Conservation (phyloP, 371 early-diverging fungal genomes). For the Dichotomocladium elegans region DNA sequence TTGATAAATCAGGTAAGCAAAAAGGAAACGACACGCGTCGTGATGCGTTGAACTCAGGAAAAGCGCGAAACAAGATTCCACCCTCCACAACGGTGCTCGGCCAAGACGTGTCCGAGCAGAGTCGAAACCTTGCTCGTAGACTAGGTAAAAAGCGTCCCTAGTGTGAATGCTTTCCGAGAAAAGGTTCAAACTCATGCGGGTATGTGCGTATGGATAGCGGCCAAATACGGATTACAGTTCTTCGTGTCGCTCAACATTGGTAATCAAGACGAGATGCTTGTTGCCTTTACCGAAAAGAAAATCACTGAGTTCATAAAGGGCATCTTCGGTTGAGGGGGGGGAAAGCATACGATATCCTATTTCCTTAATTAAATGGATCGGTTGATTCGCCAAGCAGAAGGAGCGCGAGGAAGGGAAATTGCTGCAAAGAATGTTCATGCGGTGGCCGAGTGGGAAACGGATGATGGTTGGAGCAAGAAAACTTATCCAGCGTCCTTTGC, state of each 20-base stretch:
- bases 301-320: slow-evolving; percentile 30
- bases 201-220: slow-evolving; percentile 21
- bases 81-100: slow-evolving; percentile 45
- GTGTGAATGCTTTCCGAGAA: neutral
- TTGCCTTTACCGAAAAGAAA: slow-evolving; percentile 48
- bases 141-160: slow-evolving; percentile 26
- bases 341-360: no score
- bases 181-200: neutral
- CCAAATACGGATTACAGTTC: slow-evolving; percentile 38
- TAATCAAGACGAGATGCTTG: slow-evolving; percentile 35
- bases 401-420: no score
- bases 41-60: neutral
- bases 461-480: no score
- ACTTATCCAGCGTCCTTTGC: no score
- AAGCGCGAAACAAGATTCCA: slow-evolving; percentile 17
- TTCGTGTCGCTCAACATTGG: slow-evolving; percentile 33
- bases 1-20: slow-evolving; percentile 23
- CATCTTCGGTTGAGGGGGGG: slow-evolving; percentile 8
- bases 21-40: neutral
- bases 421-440: no score
- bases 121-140: slow-evolving; percentile 35
- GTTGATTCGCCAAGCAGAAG: no score
- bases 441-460: no score
- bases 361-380: no score
- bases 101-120: slow-evolving; percentile 36